These are phyloP conservation scores for Dactylellina cionopaga DNA, from an alignment of 2,329 filamentous ascomycete genomes.

Conservation along the genomic window DNA sequence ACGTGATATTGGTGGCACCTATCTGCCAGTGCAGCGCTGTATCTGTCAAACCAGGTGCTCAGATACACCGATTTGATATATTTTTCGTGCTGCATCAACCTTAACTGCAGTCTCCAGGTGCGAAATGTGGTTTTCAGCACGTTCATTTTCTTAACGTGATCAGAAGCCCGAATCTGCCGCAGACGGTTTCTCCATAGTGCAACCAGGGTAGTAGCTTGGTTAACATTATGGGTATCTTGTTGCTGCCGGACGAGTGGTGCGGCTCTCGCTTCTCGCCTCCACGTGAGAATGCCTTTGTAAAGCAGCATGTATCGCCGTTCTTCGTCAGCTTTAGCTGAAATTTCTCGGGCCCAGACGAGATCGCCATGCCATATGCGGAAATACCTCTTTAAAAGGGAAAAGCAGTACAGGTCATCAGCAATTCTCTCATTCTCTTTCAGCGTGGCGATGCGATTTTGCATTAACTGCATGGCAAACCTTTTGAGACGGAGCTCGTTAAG, in stretches of 20 bases:
- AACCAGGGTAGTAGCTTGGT: slow-evolving; percentile 40
- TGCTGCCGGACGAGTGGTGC: slow-evolving; percentile 39
- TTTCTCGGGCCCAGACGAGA: slow-evolving; percentile 40
- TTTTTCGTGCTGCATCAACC: slow-evolving; percentile 34
- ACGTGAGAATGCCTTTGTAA: slow-evolving; percentile 35
- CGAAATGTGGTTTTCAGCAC: slow-evolving; percentile 30
- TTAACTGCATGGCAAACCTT: slow-evolving; percentile 27
- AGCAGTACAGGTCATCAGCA: slow-evolving; percentile 44
- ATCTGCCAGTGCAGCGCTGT: slow-evolving; percentile 42
- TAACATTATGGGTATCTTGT: slow-evolving; percentile 34
- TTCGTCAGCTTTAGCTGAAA: slow-evolving; percentile 43
- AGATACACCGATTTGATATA: slow-evolving; percentile 45
- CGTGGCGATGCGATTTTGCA: slow-evolving; percentile 19
- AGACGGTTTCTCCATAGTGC: slow-evolving; percentile 44
- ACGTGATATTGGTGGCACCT: slow-evolving; percentile 42
- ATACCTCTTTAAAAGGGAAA: slow-evolving; percentile 41
- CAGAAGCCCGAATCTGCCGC: slow-evolving; percentile 38
- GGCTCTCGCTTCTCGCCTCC: slow-evolving; percentile 43
- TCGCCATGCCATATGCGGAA: slow-evolving; percentile 38
- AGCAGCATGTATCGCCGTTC: slow-evolving; percentile 41
- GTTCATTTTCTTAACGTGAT: slow-evolving; percentile 49
- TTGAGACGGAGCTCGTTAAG: slow-evolving; percentile 44
- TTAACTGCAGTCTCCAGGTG: slow-evolving; percentile 39
- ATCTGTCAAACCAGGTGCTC: slow-evolving; percentile 45
- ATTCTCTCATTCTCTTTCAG: slow-evolving; percentile 34